Evolutionary conservation across 2,329 filamentous ascomycete genomes (phyloP), one percentile per base, ranked within the genome.

Genomic region (Thelonectria rubi): DNA sequence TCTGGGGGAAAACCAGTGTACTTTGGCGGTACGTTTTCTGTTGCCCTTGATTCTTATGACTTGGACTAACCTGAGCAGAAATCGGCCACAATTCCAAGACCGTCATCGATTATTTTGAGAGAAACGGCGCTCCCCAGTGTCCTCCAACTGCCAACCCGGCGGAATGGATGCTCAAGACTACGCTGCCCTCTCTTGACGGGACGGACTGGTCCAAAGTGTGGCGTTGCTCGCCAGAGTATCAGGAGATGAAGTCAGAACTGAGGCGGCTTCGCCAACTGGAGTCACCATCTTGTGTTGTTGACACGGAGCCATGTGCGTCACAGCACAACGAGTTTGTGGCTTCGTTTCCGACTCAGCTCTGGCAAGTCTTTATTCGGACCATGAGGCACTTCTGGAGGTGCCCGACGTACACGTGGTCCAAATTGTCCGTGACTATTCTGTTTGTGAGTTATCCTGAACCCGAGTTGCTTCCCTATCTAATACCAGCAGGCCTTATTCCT

Each of bases 61-160:
- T 18, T 20, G 8, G 32, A 20, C 17, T 39, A 45, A 50, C n/a
- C 11, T 21, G 37, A 10, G 91, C 90, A 49, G 86, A 91, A 2
- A 88, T 94, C 60, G 92, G 91, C 63, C 76, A 88, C 63, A 88
- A 90, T 74, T 90, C 89, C 0, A 78, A 83, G 60, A 84, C 81
- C 1, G 77, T 94, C 70, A 90, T 86, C 1, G 79, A 81, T 49
- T 94, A 94, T 76, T 94, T 95, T 69, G 90, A 92, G 73, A 82
- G 84, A 42, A 86, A 92, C 67, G 89, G 90, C 51, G 89, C 86
- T 1, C 79, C 79, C 20, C 74, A 80, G 21, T 93, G 91, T 74
- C 88, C 86, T 1, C 66, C 78, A 1, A 85, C 85, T 7, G 89
- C 88, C 30, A 95, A 94, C 75, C 91, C 91, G 1, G 91, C 91